Evolutionary conservation across 176 grass and related monocot species (phyloP).

Genomic region (Puya raimondii): DNA sequence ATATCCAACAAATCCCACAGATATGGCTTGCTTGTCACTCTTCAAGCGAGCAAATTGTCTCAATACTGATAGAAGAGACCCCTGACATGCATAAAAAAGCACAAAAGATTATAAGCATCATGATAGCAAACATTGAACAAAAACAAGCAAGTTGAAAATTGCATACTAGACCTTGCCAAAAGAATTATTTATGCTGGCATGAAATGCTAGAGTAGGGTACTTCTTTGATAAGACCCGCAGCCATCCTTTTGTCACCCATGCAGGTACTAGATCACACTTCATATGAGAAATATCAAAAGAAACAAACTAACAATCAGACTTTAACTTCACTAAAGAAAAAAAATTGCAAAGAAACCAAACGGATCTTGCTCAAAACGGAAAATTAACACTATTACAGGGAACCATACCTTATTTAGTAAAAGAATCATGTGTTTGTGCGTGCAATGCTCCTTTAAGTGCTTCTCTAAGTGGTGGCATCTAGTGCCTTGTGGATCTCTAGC

Average conservation of each 20-base stretch:
- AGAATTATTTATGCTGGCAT: constrained; percentile 87
- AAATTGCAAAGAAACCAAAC: neutral
- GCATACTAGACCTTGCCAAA: constrained; percentile 66
- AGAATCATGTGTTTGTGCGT: constrained; percentile 91
- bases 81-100: constrained; percentile 25
- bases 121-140: neutral
- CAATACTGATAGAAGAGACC: constrained; percentile 90
- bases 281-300: constrained; percentile 5
- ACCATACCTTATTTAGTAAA: constrained; percentile 80
- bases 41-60: constrained; percentile 84
- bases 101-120: neutral
- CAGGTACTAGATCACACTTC: constrained; percentile 91
- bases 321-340: neutral
- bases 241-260: constrained; percentile 98
- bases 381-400: neutral
- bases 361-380: neutral
- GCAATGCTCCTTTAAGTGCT: constrained; percentile 80
- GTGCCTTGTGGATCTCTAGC: constrained; percentile 95
- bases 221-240: constrained; percentile 64
- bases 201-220: constrained; percentile 90
- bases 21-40: constrained; percentile 96
- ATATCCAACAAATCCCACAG: constrained; percentile 96
- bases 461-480: constrained; percentile 91
- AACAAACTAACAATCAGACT: constrained; percentile 14
- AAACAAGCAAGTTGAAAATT: neutral